phyloP scores from a whole-genome alignment of 805 yeast species.

The Yarrowia divulgata region DNA sequence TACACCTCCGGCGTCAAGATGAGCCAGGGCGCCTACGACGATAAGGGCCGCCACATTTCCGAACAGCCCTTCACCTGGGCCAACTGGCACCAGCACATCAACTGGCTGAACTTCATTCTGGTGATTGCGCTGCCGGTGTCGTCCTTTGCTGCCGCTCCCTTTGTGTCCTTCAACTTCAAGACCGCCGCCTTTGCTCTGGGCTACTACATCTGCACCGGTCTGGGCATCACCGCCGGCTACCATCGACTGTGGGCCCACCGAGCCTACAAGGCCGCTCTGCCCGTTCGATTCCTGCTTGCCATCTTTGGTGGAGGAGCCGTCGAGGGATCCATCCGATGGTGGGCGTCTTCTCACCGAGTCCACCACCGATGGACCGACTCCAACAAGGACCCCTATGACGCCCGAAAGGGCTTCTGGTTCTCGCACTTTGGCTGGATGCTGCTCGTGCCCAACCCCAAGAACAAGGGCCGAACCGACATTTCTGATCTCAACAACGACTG shows the following conservation, averaged over 20 bases:
- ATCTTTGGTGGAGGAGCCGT: constrained; percentile 75
- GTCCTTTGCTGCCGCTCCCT: constrained; percentile 56
- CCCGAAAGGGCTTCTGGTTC: constrained; percentile 79
- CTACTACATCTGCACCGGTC: constrained; percentile 66
- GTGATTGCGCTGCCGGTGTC: constrained; percentile 63
- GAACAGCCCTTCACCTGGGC: constrained; percentile 77
- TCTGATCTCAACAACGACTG: constrained; percentile 68
- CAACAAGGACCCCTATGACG: constrained; percentile 86
- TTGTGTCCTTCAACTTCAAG: constrained; percentile 56
- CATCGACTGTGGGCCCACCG: constrained; percentile 79
- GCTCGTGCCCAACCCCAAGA: constrained; percentile 67
- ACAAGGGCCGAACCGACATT: constrained; percentile 70
- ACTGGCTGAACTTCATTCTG: constrained; percentile 72
- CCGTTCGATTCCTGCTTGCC: constrained; percentile 60
- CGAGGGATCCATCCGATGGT: constrained; percentile 75
- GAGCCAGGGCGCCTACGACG: constrained; percentile 41
- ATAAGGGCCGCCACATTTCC: constrained; percentile 59
- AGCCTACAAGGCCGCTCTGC: constrained; percentile 57
- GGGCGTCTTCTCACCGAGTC: constrained; percentile 85
- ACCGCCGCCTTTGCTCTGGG: constrained; percentile 63
- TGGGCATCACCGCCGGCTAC: constrained; percentile 84
- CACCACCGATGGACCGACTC: constrained; percentile 92
- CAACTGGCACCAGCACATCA: constrained; percentile 75
- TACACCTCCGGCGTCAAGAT: constrained; percentile 46
- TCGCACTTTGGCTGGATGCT: constrained; percentile 91